phyloP scores from a whole-genome alignment of 768 basidiomycete species.

The Gelatoporia subvermispora region DNA sequence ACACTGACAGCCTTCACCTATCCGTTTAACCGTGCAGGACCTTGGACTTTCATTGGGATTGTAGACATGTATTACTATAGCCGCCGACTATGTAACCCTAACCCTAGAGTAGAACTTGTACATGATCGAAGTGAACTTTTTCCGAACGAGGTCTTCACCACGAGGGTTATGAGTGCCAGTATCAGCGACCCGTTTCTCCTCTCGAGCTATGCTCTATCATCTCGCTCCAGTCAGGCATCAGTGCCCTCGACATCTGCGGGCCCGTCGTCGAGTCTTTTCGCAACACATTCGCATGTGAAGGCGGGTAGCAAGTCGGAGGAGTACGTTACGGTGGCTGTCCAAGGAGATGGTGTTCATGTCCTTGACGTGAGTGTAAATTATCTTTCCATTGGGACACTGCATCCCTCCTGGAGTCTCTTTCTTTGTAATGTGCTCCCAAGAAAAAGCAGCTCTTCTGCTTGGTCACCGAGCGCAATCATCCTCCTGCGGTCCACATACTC shows the following conservation, averaged over 20 bases:
- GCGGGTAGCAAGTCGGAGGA: slow-evolving; percentile 39
- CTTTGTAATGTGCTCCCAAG: too few relatives aligned
- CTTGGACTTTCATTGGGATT: slow-evolving; percentile 6
- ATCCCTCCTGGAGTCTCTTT: background rate
- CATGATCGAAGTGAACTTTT: slow-evolving; percentile 1
- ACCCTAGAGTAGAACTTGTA: slow-evolving; percentile 4
- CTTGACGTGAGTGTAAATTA: slow-evolving; percentile 49
- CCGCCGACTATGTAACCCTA: background rate
- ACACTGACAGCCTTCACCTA: slow-evolving; percentile 10
- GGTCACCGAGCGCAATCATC: slow-evolving; percentile 3
- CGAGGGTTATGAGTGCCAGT: slow-evolving; percentile 25
- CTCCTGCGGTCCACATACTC: background rate
- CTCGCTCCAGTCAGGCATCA: slow-evolving; percentile 10
- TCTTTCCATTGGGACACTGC: background rate
- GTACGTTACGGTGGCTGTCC: slow-evolving; percentile 62
- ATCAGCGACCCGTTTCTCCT: slow-evolving; percentile 38
- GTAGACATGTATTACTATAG: slow-evolving; percentile 5
- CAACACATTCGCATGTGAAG: slow-evolving; percentile 30
- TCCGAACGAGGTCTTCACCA: background rate
- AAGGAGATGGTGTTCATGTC: slow-evolving; percentile 72
- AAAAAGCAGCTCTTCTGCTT: too few relatives aligned
- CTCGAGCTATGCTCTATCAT: slow-evolving; percentile 29
- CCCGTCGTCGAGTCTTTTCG: slow-evolving; percentile 6
- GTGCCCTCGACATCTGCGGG: slow-evolving; percentile 11
- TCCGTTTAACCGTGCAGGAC: slow-evolving; percentile 1